These are phyloP conservation scores for Edaphochlamys debaryana DNA, from an alignment of 139 green algal species.

Conservation along the genomic window DNA sequence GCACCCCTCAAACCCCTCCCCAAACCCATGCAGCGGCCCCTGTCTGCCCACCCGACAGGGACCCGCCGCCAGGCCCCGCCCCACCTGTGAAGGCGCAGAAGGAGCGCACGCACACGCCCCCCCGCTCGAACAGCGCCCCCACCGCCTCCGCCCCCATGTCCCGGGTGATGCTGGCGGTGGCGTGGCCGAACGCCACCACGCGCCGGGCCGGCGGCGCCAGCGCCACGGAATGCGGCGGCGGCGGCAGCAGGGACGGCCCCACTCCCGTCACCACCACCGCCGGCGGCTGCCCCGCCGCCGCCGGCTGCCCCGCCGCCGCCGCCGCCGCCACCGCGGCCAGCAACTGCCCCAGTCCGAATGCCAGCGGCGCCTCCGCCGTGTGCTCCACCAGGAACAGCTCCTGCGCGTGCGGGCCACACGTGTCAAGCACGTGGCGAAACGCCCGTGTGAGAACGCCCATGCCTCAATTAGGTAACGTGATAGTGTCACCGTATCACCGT, in stretches of 20 bases:
- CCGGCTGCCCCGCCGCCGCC: background rate
- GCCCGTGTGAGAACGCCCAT: background rate
- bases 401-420: background rate
- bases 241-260: too few species aligned
- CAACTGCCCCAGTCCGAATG: background rate
- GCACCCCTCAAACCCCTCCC: background rate
- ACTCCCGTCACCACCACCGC: too few species aligned
- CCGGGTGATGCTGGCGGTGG: conserved; percentile 22
- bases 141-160: conserved; percentile 15
- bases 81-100: conserved; percentile 12
- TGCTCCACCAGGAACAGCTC: conserved; percentile 30
- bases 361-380: background rate
- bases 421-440: background rate
- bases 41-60: too few species aligned
- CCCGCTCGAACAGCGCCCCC: background rate
- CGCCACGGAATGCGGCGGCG: too few species aligned
- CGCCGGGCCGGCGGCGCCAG: background rate
- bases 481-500: background rate
- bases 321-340: background rate
- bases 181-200: background rate
- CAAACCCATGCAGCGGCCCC: background rate
- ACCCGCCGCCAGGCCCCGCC: too few species aligned
- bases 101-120: conserved; percentile 21
- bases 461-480: background rate
- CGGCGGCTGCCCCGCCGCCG: background rate